Evolutionary conservation across 208 protist species (phyloP), one percentile per base, ranked within the genome.

Genomic region (Crithidia brevicula): DNA sequence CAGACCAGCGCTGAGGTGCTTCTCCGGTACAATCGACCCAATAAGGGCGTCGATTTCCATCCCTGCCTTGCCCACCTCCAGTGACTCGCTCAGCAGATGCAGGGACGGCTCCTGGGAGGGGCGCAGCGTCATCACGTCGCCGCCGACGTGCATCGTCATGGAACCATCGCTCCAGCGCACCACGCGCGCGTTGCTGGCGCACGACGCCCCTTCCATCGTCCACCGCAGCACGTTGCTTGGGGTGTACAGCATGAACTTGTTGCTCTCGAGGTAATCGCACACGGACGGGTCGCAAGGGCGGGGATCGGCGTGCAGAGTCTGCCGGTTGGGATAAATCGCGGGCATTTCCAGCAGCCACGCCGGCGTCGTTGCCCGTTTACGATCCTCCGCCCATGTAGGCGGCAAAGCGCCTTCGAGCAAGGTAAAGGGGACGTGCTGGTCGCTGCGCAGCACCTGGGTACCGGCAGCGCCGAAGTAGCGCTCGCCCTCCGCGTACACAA

Each of bases 331-430:
- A 2, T 67, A 69, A 56, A 96, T 93, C 31, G 81, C 85, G 0
- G 91, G 89, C 91, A 96, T 95, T 31, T 96, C 88, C 16, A 87
- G 65, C 18, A 96, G 62, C 88, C 88, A 96, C 31, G 80, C 58
- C 11, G 64, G 65, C 15, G 56, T n/a, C 46, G 34, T 3, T 2
- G 56, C 49, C 23, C 28, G 20, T 31, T 42, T 13, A 0, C 54
- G 64, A 15, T 72, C 53, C 20, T 33, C 45, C 3, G 27, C 22
- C 65, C 70, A 78, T 25, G 15, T 23, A 43, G 30, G 33, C 13
- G 64, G 80, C 69, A 85, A 25, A 22, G 75, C 66, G 47, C 79
- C 72, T 22, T 81, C 74, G 1, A 93, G 71, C 42, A 83, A 63
- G 9, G 68, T 75, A 57, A 92, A 92, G 3, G 72, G 49, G 23